phyloP scores from a whole-genome alignment of 106 monocot genomes.

The Triglochin maritima region DNA sequence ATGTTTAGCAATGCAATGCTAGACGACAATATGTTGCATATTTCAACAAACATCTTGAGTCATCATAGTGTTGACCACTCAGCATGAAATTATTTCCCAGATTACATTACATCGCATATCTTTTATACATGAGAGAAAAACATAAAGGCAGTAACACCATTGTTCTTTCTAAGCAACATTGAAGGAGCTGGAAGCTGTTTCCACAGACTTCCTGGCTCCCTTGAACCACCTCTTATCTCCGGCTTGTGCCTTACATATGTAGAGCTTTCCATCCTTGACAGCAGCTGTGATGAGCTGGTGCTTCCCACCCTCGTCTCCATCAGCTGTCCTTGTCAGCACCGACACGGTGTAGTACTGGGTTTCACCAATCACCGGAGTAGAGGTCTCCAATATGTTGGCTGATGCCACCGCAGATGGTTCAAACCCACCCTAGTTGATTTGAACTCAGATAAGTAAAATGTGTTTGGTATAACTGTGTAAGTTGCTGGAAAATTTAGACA shows the following conservation, averaged over 20 bases:
- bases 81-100: too few relatives aligned
- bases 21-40: too few relatives aligned
- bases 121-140: too few relatives aligned
- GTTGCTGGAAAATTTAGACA: too few relatives aligned
- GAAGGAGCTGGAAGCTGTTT: constrained; percentile 71
- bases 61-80: too few relatives aligned
- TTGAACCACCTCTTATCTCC: constrained; percentile 99
- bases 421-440: constrained; percentile 57
- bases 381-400: constrained; percentile 67
- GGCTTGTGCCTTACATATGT: constrained; percentile 96
- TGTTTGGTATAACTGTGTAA: too few relatives aligned
- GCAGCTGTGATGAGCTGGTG: constrained; percentile 80
- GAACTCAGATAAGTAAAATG: background rate
- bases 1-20: too few relatives aligned
- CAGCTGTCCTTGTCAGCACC: constrained; percentile 92
- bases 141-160: background rate
- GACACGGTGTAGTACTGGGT: constrained; percentile 73
- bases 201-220: constrained; percentile 92
- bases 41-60: too few relatives aligned
- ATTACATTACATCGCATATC: too few relatives aligned
- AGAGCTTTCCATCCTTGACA: constrained; percentile 75
- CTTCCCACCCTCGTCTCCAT: constrained; percentile 92
- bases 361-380: constrained; percentile 29
- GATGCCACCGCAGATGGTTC: constrained; percentile 69
- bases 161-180: constrained; percentile 33